These are phyloP conservation scores for Mycena capillaripes DNA, from an alignment of 768 basidiomycete species.

Conservation along the genomic window DNA sequence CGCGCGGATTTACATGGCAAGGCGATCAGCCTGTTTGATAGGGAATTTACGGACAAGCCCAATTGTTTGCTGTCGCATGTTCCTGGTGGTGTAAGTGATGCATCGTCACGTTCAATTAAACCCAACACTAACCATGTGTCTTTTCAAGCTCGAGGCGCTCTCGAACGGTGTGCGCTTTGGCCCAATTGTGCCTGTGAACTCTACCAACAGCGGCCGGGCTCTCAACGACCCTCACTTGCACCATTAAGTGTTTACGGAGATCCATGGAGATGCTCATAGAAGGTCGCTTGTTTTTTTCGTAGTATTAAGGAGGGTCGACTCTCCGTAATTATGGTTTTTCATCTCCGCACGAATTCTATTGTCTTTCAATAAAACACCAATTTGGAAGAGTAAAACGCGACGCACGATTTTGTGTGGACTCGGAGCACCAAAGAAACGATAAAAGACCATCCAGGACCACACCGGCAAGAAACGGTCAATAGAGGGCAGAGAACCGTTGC, in stretches of 20 bases:
- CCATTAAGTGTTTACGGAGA: background rate
- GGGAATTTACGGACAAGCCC: constrained; percentile 6
- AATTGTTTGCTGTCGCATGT: constrained; percentile 7
- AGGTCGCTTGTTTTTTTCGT: too few relatives aligned
- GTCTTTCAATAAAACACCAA: too few relatives aligned
- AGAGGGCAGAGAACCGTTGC: too few relatives aligned
- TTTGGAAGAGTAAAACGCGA: too few relatives aligned
- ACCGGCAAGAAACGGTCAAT: too few relatives aligned
- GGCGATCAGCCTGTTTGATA: background rate
- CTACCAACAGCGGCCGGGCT: background rate
- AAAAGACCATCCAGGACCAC: too few relatives aligned
- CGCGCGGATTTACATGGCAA: background rate
- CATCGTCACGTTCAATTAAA: background rate
- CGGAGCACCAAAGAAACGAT: too few relatives aligned
- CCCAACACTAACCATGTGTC: background rate
- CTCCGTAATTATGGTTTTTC: too few relatives aligned
- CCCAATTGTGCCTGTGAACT: constrained; percentile 11
- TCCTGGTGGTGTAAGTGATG: constrained; percentile 10
- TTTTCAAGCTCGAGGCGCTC: background rate
- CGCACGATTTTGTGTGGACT: too few relatives aligned
- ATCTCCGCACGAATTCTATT: too few relatives aligned
- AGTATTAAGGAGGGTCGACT: too few relatives aligned
- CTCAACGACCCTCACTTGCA: constrained; percentile 1
- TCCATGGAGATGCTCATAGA: too few relatives aligned
- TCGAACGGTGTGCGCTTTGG: background rate